phyloP scores from a whole-genome alignment of 192 early-diverging fungal genomes.

The Podila horticola region DNA sequence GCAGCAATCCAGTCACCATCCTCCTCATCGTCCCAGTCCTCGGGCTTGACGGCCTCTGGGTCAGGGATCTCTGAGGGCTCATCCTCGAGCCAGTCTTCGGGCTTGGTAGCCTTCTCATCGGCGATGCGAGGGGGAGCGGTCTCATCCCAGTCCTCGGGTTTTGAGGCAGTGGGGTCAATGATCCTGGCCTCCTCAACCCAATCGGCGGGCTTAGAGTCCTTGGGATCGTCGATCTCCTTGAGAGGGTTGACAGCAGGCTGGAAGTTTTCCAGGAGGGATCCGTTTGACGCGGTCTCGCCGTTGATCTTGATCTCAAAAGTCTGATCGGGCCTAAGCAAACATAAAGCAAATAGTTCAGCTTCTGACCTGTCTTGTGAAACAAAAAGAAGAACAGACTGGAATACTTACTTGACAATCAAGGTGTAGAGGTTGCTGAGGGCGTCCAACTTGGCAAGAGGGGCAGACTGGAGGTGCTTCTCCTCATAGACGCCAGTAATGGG shows the following conservation, averaged over 20 bases:
- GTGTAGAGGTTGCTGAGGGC: constrained; percentile 81
- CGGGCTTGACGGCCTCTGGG: constrained; percentile 82
- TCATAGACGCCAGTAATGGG: constrained; percentile 80
- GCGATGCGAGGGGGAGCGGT: constrained; percentile 80
- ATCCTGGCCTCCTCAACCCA: constrained; percentile 90
- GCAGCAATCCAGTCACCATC: constrained; percentile 91
- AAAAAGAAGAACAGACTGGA: neutral
- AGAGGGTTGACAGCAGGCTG: constrained; percentile 88
- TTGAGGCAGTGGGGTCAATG: constrained; percentile 66
- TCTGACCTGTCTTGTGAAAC: neutral
- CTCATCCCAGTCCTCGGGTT: constrained; percentile 74
- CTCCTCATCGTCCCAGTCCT: constrained; percentile 91
- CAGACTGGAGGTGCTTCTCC: constrained; percentile 82
- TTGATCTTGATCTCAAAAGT: constrained; percentile 81
- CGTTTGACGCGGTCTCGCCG: constrained; percentile 67
- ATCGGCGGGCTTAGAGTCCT: constrained; percentile 85
- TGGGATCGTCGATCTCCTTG: constrained; percentile 73
- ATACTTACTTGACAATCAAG: constrained; percentile 66
- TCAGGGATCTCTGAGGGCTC: constrained; percentile 82
- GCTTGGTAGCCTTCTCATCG: constrained; percentile 79
- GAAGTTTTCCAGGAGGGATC: constrained; percentile 82
- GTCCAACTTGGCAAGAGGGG: constrained; percentile 72
- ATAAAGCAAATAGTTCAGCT: neutral
- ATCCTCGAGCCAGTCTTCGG: constrained; percentile 85
- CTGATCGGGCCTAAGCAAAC: constrained; percentile 69